Percentiles rank a stretch among this genome's conserved stretches.
phyloP scores from a whole-genome alignment of 257 asterid genomes.

The Petunia axillaris region DNA sequence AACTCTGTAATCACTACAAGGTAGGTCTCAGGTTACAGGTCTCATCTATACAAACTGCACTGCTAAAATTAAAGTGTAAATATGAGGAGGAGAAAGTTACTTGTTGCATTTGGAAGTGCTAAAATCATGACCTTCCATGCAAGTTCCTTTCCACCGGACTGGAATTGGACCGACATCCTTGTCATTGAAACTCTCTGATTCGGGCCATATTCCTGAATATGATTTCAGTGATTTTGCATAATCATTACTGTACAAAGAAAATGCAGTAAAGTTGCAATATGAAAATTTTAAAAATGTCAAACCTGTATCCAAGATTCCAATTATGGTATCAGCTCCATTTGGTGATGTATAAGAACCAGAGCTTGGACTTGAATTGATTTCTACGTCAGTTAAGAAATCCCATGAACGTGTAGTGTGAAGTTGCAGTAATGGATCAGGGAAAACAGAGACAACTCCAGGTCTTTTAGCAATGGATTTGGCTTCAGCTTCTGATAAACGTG shows the following conservation, averaged over 20 bases:
- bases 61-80: too few species aligned
- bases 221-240: neutral
- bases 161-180: slow-evolving; percentile 61
- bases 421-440: slow-evolving; percentile 65
- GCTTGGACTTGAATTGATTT: slow-evolving; percentile 24
- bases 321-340: slow-evolving; percentile 51
- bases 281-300: neutral
- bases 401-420: slow-evolving; percentile 93
- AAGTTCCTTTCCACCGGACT: slow-evolving; percentile 70
- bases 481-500: slow-evolving; percentile 61
- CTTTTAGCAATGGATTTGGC: slow-evolving; percentile 50
- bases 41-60: too few species aligned
- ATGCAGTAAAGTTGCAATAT: neutral
- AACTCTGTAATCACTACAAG: too few species aligned
- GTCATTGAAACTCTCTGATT: slow-evolving; percentile 38
- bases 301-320: slow-evolving; percentile 89
- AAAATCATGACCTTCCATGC: slow-evolving; percentile 65
- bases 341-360: slow-evolving; percentile 31
- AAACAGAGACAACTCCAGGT: slow-evolving; percentile 81
- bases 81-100: slow-evolving; percentile 29
- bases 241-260: neutral
- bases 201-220: slow-evolving; percentile 85
- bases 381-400: slow-evolving; percentile 65
- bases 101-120: slow-evolving; percentile 62
- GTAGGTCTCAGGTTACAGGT: too few species aligned